Percentiles rank a stretch among this genome's conserved stretches.
Conservation (phyloP, 2,329 filamentous ascomycete species). For the Curvularia hawaiiensis region DNA sequence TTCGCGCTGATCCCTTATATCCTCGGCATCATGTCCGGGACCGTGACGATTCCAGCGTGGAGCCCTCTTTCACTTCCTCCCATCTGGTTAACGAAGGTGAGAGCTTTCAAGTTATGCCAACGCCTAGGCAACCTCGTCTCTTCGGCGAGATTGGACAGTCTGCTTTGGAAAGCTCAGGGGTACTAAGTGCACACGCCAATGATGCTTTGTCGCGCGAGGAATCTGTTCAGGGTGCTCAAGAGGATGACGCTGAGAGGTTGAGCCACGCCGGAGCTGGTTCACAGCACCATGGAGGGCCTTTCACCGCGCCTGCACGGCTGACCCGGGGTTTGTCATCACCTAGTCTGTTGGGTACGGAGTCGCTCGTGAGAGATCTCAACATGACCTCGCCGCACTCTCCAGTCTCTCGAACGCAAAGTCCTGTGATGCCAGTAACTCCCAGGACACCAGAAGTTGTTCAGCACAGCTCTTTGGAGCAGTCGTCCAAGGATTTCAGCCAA, state of each 20-base stretch:
- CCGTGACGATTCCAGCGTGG: conserved; percentile 46
- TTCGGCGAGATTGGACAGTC: conserved; percentile 67
- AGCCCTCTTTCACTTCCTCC: conserved; percentile 45
- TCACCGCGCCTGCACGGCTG: conserved; percentile 27
- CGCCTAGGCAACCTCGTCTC: conserved; percentile 49
- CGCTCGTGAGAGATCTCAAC: conserved; percentile 55
- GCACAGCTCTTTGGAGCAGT: conserved; percentile 38
- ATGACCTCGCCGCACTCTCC: conserved; percentile 53
- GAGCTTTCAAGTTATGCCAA: conserved; percentile 36
- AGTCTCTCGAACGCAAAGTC: conserved; percentile 42
- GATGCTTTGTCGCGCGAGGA: conserved; percentile 35
- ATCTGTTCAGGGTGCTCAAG: conserved; percentile 10
- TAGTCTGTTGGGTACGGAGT: conserved; percentile 56
- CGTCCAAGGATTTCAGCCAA: conserved; percentile 34
- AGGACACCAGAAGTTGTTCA: conserved; percentile 45
- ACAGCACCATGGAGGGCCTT: conserved; percentile 18
- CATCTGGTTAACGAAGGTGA: conserved; percentile 35
- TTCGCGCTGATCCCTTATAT: conserved; percentile 48
- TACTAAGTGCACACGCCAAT: conserved; percentile 45
- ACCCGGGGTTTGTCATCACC: conserved; percentile 39
- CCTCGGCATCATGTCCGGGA: conserved; percentile 49
- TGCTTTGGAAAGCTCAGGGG: conserved; percentile 58
- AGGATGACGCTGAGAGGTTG: conserved; percentile 5
- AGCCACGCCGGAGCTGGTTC: conserved; percentile 20
- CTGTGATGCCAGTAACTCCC: conserved; percentile 47